Percentiles rank a stretch among this genome's conserved stretches.
These are phyloP conservation scores for Mycena rosella DNA, from an alignment of 768 basidiomycete species.

Conservation along the genomic window DNA sequence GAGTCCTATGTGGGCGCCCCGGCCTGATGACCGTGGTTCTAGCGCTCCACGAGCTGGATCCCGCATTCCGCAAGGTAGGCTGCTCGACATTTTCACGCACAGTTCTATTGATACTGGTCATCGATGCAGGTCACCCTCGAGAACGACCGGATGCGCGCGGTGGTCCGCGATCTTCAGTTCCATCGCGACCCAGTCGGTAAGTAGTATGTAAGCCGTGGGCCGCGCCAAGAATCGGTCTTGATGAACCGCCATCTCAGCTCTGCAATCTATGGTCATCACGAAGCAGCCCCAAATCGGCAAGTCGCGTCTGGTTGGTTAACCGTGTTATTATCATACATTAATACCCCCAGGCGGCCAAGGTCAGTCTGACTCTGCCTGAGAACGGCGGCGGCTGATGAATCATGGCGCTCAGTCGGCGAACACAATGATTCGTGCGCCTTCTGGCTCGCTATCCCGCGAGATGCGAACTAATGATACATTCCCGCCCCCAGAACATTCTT, in stretches of 20 bases:
- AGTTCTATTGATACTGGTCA: background rate
- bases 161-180: constrained; percentile 85
- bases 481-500: constrained; percentile 72
- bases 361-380: constrained; percentile 45
- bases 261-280: constrained; percentile 96
- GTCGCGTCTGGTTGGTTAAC: constrained; percentile 5
- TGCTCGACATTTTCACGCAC: background rate
- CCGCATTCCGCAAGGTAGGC: constrained; percentile 69
- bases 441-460: constrained; percentile 11
- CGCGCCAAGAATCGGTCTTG: constrained; percentile 1
- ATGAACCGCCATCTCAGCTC: constrained; percentile 58
- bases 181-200: constrained; percentile 88
- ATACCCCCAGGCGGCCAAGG: constrained; percentile 72
- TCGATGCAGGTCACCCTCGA: constrained; percentile 72
- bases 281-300: constrained; percentile 91
- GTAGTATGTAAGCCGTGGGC: constrained; percentile 55
- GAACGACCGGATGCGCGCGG: constrained; percentile 74
- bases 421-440: constrained; percentile 92
- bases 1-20: constrained; percentile 2
- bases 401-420: constrained; percentile 74
- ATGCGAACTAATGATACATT: constrained; percentile 15
- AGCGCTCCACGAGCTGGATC: constrained; percentile 91
- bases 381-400: too few relatives aligned
- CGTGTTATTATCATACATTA: background rate
- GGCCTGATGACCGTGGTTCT: background rate